Evolutionary conservation across 805 yeast species (phyloP), one percentile per base, ranked within the genome.

Genomic region (Metschnikowia orientalis): DNA sequence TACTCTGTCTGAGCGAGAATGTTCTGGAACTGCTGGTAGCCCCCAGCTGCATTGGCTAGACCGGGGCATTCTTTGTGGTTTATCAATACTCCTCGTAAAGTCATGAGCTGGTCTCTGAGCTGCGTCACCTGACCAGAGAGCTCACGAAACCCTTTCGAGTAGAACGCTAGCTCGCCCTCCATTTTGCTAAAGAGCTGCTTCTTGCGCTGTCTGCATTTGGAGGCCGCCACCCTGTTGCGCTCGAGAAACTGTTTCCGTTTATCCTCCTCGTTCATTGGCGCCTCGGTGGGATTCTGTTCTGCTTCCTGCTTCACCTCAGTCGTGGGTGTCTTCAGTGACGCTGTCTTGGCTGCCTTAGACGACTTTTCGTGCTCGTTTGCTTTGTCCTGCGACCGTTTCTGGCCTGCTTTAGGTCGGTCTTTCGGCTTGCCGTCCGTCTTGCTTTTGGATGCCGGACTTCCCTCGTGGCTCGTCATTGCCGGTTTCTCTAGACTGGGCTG

Each of bases 201-300:
- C 68, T 92, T 92, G 37, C 97, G 75, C 59, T 85, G 95, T 39
- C 98, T 75, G 66, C 97, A 92, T 54, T 88, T 89, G 15, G 92
- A 78, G 0, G 98, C 98, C 0, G 98, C 98, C 7, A 92, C 77
- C 37, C 98, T 71, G 57, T 92, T 92, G 42, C 97, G 71, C 54
- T 92, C 98, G 44, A 92, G 59, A 50, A 77, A 90, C 52, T 68
- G 80, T 54, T 71, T 77, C 42, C 89, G 73, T 51, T 84, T 87
- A 9, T 59, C 63, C 18, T 51, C 63, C 28, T 61, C 61, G 8
- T 52, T 38, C 22, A 28, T 13, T 2, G 32, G 36, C 9, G 23
- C 42, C 4, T 37, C 42, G 10, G 26, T 26, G 6, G 22, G 34
- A 3, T 17, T 21, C 8, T 27, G 29, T 18, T 29, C 21, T n/a